phyloP scores from a whole-genome alignment of 2,329 filamentous ascomycete genomes.

The Verticillium albo-atrum region DNA sequence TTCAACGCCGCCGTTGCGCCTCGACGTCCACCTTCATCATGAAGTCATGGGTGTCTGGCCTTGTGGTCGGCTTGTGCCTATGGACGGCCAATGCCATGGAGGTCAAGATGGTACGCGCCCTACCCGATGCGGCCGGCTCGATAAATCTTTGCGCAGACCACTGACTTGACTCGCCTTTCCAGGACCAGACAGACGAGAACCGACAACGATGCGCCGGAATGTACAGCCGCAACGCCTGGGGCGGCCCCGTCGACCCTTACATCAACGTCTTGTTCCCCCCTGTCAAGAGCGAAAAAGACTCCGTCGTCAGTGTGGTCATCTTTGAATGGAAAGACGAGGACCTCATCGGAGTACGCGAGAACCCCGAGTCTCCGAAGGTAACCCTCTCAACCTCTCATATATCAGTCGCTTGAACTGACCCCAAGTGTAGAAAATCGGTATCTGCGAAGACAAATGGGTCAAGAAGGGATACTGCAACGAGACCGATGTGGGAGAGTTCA shows the following conservation, averaged over 20 bases:
- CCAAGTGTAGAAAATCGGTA: constrained; percentile 35
- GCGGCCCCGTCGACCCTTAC: constrained; percentile 81
- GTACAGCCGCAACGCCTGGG: constrained; percentile 89
- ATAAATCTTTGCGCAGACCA: background rate
- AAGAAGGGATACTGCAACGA: constrained; percentile 66
- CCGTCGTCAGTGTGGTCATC: constrained; percentile 76
- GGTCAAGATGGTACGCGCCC: constrained; percentile 47
- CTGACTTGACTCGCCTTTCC: constrained; percentile 6
- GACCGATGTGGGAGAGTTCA: constrained; percentile 78
- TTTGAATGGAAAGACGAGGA: constrained; percentile 91
- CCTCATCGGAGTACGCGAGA: constrained; percentile 66
- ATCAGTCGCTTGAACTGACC: constrained; percentile 22
- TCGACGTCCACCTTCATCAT: constrained; percentile 31
- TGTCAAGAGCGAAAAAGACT: constrained; percentile 29
- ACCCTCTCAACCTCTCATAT: background rate
- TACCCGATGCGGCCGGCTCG: background rate
- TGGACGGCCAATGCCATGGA: constrained; percentile 54
- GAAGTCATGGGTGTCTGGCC: constrained; percentile 48
- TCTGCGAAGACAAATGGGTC: constrained; percentile 73
- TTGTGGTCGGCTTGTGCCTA: constrained; percentile 49
- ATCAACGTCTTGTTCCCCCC: constrained; percentile 78
- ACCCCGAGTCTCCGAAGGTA: constrained; percentile 51
- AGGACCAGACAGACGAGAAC: constrained; percentile 75
- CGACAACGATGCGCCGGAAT: constrained; percentile 81
- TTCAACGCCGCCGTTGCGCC: background rate